Conservation (phyloP, 164 flowering plant genomes). For the Liquidambar formosana region DNA sequence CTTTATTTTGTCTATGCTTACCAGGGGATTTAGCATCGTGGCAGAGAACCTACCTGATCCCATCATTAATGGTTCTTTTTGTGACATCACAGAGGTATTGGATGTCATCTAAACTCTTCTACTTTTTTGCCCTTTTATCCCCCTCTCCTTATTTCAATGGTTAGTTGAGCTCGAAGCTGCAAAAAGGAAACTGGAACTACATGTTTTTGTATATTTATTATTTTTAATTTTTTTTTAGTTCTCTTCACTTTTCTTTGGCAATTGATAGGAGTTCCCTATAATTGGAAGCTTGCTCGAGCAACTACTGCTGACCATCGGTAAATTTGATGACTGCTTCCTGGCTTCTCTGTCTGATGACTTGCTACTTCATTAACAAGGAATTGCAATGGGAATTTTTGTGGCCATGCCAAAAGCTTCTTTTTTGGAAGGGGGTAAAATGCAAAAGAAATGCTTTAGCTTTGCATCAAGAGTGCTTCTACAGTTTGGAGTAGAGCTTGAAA, state of each 20-base stretch:
- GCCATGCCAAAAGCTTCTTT: neutral
- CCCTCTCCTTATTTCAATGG: neutral
- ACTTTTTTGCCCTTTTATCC: neutral
- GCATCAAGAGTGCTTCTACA: too few relatives aligned
- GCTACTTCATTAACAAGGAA: neutral
- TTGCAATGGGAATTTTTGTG: neutral
- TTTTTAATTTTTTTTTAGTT: neutral
- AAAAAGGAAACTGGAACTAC: neutral
- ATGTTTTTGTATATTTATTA: neutral
- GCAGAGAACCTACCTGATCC: conserved; percentile 25
- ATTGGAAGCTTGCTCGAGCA: conserved; percentile 30
- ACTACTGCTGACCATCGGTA: conserved; percentile 27
- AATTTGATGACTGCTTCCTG: conserved; percentile 6
- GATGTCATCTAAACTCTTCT: neutral
- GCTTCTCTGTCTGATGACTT: conserved; percentile 1
- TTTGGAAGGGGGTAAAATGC: too few relatives aligned
- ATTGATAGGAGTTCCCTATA: conserved; percentile 38
- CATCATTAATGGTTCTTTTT: conserved; percentile 29
- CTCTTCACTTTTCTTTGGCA: neutral
- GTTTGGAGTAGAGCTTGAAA: too few relatives aligned
- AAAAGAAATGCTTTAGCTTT: too few relatives aligned
- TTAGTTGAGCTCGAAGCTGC: neutral
- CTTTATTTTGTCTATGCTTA: neutral
- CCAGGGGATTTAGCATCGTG: conserved; percentile 34
- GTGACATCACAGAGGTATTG: conserved; percentile 26